Evolutionary conservation across 371 early-diverging fungal genomes (phyloP), one percentile per base, ranked within the genome.

Genomic region (Apophysomyces variabilis): DNA sequence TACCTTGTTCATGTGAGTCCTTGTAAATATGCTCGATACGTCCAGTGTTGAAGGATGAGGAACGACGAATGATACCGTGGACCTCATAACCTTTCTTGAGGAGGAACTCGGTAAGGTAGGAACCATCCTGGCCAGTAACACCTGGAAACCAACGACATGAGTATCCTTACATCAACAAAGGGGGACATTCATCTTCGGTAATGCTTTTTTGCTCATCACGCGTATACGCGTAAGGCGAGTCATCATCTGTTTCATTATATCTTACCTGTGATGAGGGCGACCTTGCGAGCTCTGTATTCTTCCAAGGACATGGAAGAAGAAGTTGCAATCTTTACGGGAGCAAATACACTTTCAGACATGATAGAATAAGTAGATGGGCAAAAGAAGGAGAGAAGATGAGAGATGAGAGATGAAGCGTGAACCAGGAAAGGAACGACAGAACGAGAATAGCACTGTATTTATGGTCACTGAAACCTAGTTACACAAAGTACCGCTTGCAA

Each of bases 61-160:
- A 91, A 35, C 92, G 83, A 32, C 93, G 86, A 67, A 93, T 91
- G 70, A 93, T 88, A 58, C 93, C 93, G 67, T 93, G 93, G 26
- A 93, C 93, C 45, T 80, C 83, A 72, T 93, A 93, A 70, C 90
- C 92, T 79, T 90, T 91, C 37, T 72, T 71, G 60, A 92, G 70
- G 50, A 91, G 77, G 13, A 90, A 84, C 74, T 91, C 93, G 5
- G 91, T 84, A 37, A 93, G 77, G 74, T 91, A 93, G 35, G 87
- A 86, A 47, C 93, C 93, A 70, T 91, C 93, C 73, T 92, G 93
- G 45, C 93, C 93, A 62, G 91, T 92, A 66, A 92, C 90, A 73
- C 91, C 91, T 88, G 46, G 12, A 9, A 32, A 16, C 45, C 50
- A 14, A 39, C 5, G 3, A 21, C 12, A 26, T 38, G 36, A 21